Conservation (phyloP, 139 green algal species). For the Zygnema circumcarinatum region DNA sequence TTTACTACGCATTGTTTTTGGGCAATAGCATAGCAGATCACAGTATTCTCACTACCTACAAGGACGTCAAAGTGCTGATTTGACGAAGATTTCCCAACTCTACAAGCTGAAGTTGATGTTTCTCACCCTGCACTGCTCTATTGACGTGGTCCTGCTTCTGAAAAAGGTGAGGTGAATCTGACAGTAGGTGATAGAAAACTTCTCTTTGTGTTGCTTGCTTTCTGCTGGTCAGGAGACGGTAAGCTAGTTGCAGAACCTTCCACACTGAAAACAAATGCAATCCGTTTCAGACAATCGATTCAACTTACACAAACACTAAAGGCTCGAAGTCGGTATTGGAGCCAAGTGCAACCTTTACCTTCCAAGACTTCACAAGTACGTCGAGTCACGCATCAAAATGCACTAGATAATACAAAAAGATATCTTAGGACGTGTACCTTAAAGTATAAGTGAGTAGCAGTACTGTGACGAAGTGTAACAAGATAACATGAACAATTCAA, state of each 20-base stretch:
- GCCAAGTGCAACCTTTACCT: background rate
- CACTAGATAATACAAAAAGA: too few species aligned
- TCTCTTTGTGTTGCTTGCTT: conserved; percentile 40
- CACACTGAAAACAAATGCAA: conserved; percentile 39
- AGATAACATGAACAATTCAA: background rate
- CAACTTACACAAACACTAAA: background rate
- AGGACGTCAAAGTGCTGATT: conserved; percentile 6
- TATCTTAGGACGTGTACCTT: background rate
- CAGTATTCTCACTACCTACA: background rate
- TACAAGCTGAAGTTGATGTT: background rate
- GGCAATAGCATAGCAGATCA: background rate
- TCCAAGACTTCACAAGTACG: background rate
- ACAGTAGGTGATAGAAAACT: conserved; percentile 37
- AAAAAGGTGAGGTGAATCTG: conserved; percentile 31
- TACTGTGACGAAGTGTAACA: background rate
- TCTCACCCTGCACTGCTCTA: conserved; percentile 49
- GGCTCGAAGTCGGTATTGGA: background rate
- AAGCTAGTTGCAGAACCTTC: conserved; percentile 44
- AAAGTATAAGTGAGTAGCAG: background rate
- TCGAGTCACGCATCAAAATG: background rate
- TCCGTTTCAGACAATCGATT: too few species aligned
- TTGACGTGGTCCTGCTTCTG: conserved; percentile 39
- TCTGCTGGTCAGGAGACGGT: conserved; percentile 13
- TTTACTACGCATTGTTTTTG: background rate
- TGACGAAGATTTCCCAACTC: background rate